Percentiles rank a stretch among this genome's conserved stretches.
Conservation (phyloP, 306 rosid genomes). For the Ormosia emarginata region DNA sequence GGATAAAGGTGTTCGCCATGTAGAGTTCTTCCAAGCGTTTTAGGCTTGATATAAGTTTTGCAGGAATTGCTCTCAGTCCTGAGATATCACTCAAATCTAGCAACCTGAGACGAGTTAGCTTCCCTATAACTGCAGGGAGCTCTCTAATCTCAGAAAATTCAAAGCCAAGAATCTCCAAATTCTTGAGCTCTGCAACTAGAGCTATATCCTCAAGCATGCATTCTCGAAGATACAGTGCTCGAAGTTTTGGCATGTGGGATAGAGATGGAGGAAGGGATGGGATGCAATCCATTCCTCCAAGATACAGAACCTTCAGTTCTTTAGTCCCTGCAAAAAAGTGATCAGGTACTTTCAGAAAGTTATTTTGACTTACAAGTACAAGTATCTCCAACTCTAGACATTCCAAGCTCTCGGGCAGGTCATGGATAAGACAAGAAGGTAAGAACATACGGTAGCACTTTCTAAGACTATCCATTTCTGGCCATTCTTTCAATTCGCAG, state of each 20-base stretch:
- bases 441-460: not conserved
- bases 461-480: not conserved
- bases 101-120: not conserved
- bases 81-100: not conserved
- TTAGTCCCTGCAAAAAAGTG: not conserved
- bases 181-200: not conserved
- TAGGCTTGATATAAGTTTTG: too few species aligned
- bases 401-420: not conserved
- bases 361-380: not conserved
- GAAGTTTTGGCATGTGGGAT: not conserved
- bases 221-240: not conserved
- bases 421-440: not conserved
- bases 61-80: too few species aligned
- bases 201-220: not conserved
- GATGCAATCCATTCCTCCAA: not conserved
- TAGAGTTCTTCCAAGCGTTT: too few species aligned
- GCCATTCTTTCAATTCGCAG: not conserved
- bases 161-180: conserved; percentile 6
- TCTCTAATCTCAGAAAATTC: not conserved
- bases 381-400: not conserved
- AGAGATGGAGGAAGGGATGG: not conserved
- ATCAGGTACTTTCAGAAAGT: not conserved
- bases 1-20: too few species aligned
- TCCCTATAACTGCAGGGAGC: not conserved
- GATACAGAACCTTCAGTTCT: not conserved